Evolutionary conservation across 306 rosid genomes (phyloP).

Genomic region (Astragalus membranaceus): DNA sequence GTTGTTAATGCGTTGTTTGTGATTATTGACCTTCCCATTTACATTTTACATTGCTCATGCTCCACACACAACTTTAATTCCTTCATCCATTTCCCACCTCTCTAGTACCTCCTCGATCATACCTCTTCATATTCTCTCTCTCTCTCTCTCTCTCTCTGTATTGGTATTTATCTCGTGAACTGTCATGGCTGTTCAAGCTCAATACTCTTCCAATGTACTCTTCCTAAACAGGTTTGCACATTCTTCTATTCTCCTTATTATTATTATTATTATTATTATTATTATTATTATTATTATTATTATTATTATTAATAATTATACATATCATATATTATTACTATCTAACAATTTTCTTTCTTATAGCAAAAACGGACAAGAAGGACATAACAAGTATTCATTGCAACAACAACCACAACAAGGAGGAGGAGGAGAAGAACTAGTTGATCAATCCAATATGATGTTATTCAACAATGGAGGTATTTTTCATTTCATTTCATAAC

Average conservation of each 20-base stretch:
- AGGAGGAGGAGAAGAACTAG: slow-evolving; percentile 25
- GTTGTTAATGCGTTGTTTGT: slow-evolving; percentile 32
- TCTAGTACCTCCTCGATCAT: not conserved
- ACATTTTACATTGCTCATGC: slow-evolving; percentile 21
- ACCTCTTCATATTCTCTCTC: not conserved
- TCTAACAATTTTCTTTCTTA: not conserved
- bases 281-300: too few relatives aligned
- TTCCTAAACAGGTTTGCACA: slow-evolving; percentile 60
- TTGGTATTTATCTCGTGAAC: slow-evolving; percentile 1
- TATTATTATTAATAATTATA: too few relatives aligned
- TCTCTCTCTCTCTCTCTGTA: not conserved
- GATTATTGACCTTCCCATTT: slow-evolving; percentile 31
- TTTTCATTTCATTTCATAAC: not conserved
- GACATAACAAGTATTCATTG: slow-evolving; percentile 50
- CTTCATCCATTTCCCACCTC: slow-evolving; percentile 17
- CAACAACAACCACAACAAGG: slow-evolving; percentile 36
- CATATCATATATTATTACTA: too few relatives aligned
- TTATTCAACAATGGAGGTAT: slow-evolving; percentile 62
- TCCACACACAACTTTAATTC: not conserved
- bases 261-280: too few relatives aligned
- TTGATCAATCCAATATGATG: slow-evolving; percentile 68
- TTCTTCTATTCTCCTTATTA: not conserved
- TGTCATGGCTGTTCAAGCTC: slow-evolving; percentile 97
- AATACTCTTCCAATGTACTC: slow-evolving; percentile 79
- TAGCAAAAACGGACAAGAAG: slow-evolving; percentile 67